Percentiles rank a stretch among this genome's conserved stretches.
phyloP scores from a whole-genome alignment of 1,139 yeast genomes.

The Pichia sp. region DNA sequence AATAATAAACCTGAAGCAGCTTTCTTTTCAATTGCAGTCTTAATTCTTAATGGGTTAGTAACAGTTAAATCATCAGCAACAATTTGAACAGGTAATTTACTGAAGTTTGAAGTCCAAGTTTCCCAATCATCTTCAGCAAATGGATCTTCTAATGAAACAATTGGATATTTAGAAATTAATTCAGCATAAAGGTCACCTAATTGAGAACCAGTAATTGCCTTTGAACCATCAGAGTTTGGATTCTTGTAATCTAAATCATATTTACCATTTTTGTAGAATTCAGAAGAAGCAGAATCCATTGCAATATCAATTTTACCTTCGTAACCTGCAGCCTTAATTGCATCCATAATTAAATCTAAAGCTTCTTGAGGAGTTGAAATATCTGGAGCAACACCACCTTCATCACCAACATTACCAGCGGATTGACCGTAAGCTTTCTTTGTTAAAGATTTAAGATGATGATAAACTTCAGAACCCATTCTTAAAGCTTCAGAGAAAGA shows the following conservation, averaged over 20 bases:
- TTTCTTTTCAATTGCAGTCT: constrained; percentile 92
- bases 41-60: constrained; percentile 90
- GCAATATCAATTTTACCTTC: constrained; percentile 86
- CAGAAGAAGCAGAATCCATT: constrained; percentile 93
- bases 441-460: constrained; percentile 82
- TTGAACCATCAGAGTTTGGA: constrained; percentile 80
- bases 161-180: constrained; percentile 84
- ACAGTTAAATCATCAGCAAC: constrained; percentile 98
- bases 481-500: constrained; percentile 89
- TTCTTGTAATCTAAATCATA: constrained; percentile 97
- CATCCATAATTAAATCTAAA: constrained; percentile 78
- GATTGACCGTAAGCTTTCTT: constrained; percentile 92
- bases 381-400: constrained; percentile 99
- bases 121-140: constrained; percentile 99
- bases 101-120: constrained; percentile 84
- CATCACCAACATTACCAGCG: constrained; percentile 99
- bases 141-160: constrained; percentile 96
- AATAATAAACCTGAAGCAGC: constrained; percentile 87
- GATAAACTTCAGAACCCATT: constrained; percentile 96
- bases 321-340: constrained; percentile 91
- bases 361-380: constrained; percentile 92
- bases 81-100: constrained; percentile 70
- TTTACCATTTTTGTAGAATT: constrained; percentile 91
- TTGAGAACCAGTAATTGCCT: constrained; percentile 84
- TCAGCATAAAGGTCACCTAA: constrained; percentile 76